A percentile compares a stretch with the other conserved stretches of the same genome.
Conservation (phyloP, 2,329 filamentous ascomycete genomes). For the Emericellopsis cladophorae region DNA sequence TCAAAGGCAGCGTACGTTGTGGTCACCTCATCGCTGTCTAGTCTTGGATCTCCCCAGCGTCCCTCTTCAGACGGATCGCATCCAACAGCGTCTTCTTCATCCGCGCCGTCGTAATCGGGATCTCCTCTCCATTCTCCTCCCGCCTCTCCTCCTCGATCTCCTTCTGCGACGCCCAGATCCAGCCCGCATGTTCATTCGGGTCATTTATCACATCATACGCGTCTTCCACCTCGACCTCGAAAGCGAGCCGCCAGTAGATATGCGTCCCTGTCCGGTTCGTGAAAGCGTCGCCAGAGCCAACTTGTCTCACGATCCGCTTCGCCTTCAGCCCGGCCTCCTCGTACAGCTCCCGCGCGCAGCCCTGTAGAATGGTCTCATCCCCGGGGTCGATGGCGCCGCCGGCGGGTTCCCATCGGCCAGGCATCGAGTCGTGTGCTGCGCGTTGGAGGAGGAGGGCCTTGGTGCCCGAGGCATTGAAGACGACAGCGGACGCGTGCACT, state of each 20-base stretch:
- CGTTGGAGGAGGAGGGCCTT: slow-evolving; percentile 33
- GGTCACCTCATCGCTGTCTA: too few species aligned
- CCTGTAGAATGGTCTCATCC: slow-evolving; percentile 27
- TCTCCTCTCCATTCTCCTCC: slow-evolving; percentile 11
- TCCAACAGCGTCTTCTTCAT: slow-evolving; percentile 14
- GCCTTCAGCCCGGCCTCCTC: slow-evolving; percentile 31
- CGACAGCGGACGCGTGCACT: slow-evolving; percentile 17
- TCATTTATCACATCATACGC: slow-evolving; percentile 17
- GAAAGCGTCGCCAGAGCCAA: slow-evolving; percentile 16
- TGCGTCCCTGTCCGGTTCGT: slow-evolving; percentile 18
- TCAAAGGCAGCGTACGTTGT: too few species aligned
- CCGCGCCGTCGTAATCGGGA: slow-evolving; percentile 16
- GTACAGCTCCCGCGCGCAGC: slow-evolving; percentile 31
- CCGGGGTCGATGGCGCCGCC: slow-evolving; percentile 31
- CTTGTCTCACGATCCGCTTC: slow-evolving; percentile 11
- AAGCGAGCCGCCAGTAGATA: slow-evolving; percentile 18
- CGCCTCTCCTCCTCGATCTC: slow-evolving; percentile 15
- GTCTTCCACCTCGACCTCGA: slow-evolving; percentile 19
- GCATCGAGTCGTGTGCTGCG: slow-evolving; percentile 28
- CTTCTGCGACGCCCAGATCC: slow-evolving; percentile 23
- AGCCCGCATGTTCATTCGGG: slow-evolving; percentile 26
- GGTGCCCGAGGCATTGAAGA: slow-evolving; percentile 15
- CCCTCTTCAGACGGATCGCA: slow-evolving; percentile 14
- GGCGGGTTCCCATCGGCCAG: slow-evolving; percentile 33
- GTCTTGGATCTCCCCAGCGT: not conserved